These are phyloP conservation scores for Cyclotella atomus DNA, from an alignment of 108 stramenopile species.

Conservation along the genomic window DNA sequence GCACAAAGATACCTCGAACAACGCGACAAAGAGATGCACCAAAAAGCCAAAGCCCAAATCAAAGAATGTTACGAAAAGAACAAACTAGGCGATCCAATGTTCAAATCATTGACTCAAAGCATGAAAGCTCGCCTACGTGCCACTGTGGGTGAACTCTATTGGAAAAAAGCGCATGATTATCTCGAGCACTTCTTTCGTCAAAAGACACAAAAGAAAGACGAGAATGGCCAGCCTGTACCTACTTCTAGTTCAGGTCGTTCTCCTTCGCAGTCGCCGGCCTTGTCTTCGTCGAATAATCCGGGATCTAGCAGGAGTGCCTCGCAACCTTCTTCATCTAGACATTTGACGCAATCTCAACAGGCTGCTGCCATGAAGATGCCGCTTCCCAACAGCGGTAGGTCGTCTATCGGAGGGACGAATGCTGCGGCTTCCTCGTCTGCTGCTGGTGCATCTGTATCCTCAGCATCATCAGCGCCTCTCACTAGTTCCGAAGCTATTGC, in stretches of 20 bases:
- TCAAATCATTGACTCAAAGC: slow-evolving; percentile 61
- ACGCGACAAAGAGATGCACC: slow-evolving; percentile 71
- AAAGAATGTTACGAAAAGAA: slow-evolving; percentile 85
- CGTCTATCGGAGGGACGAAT: no score
- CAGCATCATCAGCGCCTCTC: slow-evolving; percentile 9
- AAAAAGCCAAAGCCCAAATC: slow-evolving; percentile 71
- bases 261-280: background rate
- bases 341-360: slow-evolving; percentile 15
- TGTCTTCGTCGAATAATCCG: background rate
- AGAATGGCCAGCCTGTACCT: slow-evolving; percentile 1
- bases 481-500: background rate
- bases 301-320: background rate
- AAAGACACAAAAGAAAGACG: slow-evolving; percentile 42
- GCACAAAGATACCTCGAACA: slow-evolving; percentile 67
- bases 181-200: slow-evolving; percentile 62
- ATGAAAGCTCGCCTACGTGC: slow-evolving; percentile 64
- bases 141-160: slow-evolving; percentile 73
- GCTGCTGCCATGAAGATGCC: slow-evolving; percentile 35
- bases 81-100: slow-evolving; percentile 68
- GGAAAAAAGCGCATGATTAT: slow-evolving; percentile 72
- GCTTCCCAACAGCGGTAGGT: no score
- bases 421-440: slow-evolving; percentile 9
- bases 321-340: background rate
- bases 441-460: slow-evolving; percentile 8
- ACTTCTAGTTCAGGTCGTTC: background rate